phyloP scores from a whole-genome alignment of 2,329 filamentous ascomycete genomes.

The Neophaeococcomyces aloes region DNA sequence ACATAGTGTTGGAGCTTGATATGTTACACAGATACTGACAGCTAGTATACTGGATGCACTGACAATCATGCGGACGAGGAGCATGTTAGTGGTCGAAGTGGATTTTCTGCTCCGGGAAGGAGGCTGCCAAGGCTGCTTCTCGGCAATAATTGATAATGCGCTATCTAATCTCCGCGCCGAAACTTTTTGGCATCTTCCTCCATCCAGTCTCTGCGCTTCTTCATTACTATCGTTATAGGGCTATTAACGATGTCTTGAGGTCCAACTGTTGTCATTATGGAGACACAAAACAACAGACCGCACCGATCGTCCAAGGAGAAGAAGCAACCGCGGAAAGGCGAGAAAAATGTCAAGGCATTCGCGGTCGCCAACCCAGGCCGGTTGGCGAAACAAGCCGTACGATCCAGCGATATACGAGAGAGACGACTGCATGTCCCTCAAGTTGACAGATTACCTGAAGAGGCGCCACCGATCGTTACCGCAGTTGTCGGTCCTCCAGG shows the following conservation, averaged over 20 bases:
- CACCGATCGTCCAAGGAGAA: constrained; percentile 85
- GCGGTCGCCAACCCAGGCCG: constrained; percentile 72
- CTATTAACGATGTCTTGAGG: background rate
- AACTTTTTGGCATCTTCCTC: constrained; percentile 1
- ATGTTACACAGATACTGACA: too few relatives aligned
- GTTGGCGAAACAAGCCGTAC: constrained; percentile 55
- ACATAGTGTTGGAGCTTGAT: too few relatives aligned
- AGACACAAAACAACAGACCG: constrained; percentile 72
- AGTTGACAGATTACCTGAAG: constrained; percentile 89
- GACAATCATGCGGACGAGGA: too few relatives aligned
- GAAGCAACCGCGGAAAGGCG: constrained; percentile 58
- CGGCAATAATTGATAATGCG: too few relatives aligned
- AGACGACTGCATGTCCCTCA: constrained; percentile 93
- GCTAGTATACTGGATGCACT: too few relatives aligned
- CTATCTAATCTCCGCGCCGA: background rate
- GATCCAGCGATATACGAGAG: constrained; percentile 58
- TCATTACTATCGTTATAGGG: background rate
- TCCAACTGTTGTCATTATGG: constrained; percentile 42
- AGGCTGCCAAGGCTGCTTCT: too few relatives aligned
- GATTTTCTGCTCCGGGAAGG: too few relatives aligned
- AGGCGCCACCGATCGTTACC: constrained; percentile 85
- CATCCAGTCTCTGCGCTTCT: background rate
- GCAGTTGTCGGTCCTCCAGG: constrained; percentile 90
- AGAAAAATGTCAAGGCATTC: constrained; percentile 84
- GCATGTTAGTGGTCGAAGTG: too few relatives aligned